Conservation (phyloP, 805 yeast genomes). For the Kazachstania africana region DNA sequence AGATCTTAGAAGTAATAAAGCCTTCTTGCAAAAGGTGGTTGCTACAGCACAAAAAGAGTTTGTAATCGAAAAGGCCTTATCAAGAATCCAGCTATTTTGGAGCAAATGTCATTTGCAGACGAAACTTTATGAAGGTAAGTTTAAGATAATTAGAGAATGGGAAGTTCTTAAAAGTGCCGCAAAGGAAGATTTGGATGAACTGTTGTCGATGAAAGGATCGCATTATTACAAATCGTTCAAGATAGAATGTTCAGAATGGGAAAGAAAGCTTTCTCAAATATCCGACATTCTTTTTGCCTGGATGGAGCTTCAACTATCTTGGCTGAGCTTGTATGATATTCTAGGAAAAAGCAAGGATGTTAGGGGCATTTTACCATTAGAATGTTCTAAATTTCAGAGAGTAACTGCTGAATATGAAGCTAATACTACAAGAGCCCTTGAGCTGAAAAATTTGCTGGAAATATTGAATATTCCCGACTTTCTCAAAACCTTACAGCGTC, state of each 20-base stretch:
- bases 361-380: constrained; percentile 52
- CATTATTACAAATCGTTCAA: constrained; percentile 50
- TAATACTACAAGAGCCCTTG: constrained; percentile 38
- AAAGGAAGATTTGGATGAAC: constrained; percentile 48
- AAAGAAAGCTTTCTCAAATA: constrained; percentile 40
- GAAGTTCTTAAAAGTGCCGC: constrained; percentile 46
- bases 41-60: constrained; percentile 70
- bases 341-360: constrained; percentile 53
- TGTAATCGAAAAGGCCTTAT: constrained; percentile 46
- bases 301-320: constrained; percentile 80
- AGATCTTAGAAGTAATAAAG: too few relatives aligned
- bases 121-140: too few relatives aligned
- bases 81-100: constrained; percentile 48
- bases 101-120: too few relatives aligned
- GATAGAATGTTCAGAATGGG: constrained; percentile 43
- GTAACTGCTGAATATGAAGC: constrained; percentile 50
- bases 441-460: constrained; percentile 43
- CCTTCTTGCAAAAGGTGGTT: too few relatives aligned
- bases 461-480: constrained; percentile 40
- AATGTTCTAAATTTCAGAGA: constrained; percentile 52
- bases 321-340: constrained; percentile 77
- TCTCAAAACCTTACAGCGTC: constrained; percentile 33
- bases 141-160: constrained; percentile 58
- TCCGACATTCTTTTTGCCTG: constrained; percentile 49
- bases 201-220: constrained; percentile 63